Evolutionary conservation across 176 grass and related monocot genomes (phyloP).

Genomic region (Guadua angustifolia): DNA sequence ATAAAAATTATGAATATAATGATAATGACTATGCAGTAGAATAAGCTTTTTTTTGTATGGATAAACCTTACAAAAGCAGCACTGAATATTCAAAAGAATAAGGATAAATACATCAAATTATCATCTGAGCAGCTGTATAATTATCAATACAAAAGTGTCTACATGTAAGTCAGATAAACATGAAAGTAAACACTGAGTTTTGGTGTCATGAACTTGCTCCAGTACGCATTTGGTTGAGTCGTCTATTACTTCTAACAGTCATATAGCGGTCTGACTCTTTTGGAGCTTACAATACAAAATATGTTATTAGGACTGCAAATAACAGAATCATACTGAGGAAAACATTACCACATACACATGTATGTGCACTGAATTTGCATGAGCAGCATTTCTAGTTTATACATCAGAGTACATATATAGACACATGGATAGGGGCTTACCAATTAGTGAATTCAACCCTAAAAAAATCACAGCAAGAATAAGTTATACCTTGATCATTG

Average conservation of each 20-base stretch:
- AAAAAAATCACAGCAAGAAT: background rate
- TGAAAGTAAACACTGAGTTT: conserved; percentile 1
- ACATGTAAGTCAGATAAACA: conserved; percentile 15
- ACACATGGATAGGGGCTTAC: conserved; percentile 3
- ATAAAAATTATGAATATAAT: conserved; percentile 18
- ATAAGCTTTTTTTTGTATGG: background rate
- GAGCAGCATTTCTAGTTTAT: conserved; percentile 1
- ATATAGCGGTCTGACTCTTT: conserved; percentile 61
- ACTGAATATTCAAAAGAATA: conserved; percentile 29
- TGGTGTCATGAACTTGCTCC: conserved; percentile 64
- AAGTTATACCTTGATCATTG: conserved; percentile 3
- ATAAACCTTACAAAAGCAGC: conserved; percentile 5
- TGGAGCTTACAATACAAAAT: conserved; percentile 54
- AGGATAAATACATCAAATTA: background rate
- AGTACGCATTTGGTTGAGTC: conserved; percentile 98
- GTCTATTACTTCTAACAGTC: conserved; percentile 96
- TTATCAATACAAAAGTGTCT: conserved; percentile 3
- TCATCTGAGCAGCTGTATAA: background rate
- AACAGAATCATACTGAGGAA: conserved; percentile 21
- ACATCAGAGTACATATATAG: conserved; percentile 16
- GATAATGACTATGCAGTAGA: background rate
- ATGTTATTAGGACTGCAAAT: background rate
- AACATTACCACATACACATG: background rate
- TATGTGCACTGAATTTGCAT: background rate
- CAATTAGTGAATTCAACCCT: background rate